Conservation (phyloP, 495 filamentous ascomycete genomes). For the Usnea hakonensis region DNA sequence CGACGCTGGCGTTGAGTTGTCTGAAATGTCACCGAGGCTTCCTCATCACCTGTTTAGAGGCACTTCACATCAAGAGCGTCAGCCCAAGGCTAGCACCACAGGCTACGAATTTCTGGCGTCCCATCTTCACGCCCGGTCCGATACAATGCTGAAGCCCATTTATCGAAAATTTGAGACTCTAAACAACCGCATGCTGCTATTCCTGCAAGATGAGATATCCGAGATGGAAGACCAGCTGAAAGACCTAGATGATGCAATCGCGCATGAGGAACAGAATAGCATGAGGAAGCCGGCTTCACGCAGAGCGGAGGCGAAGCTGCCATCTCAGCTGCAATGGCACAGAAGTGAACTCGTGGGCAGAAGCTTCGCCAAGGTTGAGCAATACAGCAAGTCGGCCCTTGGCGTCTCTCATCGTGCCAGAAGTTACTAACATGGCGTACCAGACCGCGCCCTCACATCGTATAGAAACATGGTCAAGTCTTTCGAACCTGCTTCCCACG, state of each 20-base stretch:
- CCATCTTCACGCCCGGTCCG: constrained; percentile 44
- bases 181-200: constrained; percentile 77
- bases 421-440: constrained; percentile 6
- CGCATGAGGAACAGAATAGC: constrained; percentile 41
- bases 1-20: constrained; percentile 2
- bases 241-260: constrained; percentile 53
- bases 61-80: constrained; percentile 21
- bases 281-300: constrained; percentile 54
- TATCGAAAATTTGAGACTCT: constrained; percentile 79
- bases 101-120: constrained; percentile 64
- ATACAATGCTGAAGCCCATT: constrained; percentile 51
- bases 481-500: constrained; percentile 45
- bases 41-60: constrained; percentile 1
- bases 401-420: no score
- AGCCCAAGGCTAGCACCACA: constrained; percentile 28
- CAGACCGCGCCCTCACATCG: constrained; percentile 63
- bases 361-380: constrained; percentile 65
- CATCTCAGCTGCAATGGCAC: constrained; percentile 63
- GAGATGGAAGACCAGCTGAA: constrained; percentile 71
- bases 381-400: constrained; percentile 62
- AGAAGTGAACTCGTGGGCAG: constrained; percentile 62
- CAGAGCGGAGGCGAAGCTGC: constrained; percentile 56
- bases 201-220: constrained; percentile 79
- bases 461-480: constrained; percentile 54
- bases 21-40: constrained; percentile 10